phyloP scores from a whole-genome alignment of 805 yeast species.

The Blastobotrys mokoenaii region DNA sequence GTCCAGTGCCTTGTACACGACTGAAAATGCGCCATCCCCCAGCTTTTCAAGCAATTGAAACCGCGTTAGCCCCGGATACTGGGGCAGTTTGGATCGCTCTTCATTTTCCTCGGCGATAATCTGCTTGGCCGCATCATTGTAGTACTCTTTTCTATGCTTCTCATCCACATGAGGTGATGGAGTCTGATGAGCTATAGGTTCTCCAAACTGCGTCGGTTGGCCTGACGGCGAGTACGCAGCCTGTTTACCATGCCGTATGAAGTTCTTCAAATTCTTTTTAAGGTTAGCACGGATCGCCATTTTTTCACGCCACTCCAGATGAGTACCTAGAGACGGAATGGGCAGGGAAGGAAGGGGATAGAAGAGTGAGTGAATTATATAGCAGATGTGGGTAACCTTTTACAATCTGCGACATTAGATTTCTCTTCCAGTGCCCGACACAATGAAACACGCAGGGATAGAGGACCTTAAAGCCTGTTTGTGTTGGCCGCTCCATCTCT shows the following conservation, averaged over 20 bases:
- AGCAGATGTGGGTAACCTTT: too few relatives aligned
- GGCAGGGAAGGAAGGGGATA: too few relatives aligned
- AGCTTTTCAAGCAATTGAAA: conserved; percentile 32
- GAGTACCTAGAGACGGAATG: too few relatives aligned
- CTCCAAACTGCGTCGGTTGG: conserved; percentile 1
- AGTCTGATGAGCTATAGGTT: background rate
- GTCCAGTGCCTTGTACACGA: conserved; percentile 67
- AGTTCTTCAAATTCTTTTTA: conserved; percentile 43
- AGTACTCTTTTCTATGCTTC: conserved; percentile 21
- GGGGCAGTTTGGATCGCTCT: conserved; percentile 25
- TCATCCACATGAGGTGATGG: background rate
- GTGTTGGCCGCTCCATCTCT: too few relatives aligned
- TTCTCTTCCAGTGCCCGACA: background rate
- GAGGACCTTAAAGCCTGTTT: too few relatives aligned
- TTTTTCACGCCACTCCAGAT: too few relatives aligned
- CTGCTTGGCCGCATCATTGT: conserved; percentile 30
- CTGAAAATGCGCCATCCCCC: conserved; percentile 79
- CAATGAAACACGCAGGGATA: too few relatives aligned
- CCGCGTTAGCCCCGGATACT: conserved; percentile 32
- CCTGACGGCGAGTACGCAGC: conserved; percentile 25
- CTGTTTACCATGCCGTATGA: conserved; percentile 57
- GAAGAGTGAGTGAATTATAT: too few relatives aligned
- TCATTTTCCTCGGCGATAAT: conserved; percentile 34
- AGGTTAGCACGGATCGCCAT: conserved; percentile 9
- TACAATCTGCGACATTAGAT: background rate